phyloP scores from a whole-genome alignment of 305 asterid species.

The Fraxinus albicans region DNA sequence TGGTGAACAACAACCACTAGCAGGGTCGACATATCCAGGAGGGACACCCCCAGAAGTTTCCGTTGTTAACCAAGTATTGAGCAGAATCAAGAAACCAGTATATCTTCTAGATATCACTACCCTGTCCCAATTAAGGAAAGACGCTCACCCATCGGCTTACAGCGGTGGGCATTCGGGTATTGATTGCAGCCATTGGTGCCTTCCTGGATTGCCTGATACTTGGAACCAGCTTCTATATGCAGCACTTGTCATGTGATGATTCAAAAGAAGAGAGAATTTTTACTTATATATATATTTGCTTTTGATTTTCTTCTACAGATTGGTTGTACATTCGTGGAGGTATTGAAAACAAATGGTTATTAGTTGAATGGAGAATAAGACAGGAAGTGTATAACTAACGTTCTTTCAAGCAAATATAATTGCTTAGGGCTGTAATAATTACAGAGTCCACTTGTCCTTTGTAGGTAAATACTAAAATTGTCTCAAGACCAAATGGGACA shows the following conservation, averaged over 20 bases:
- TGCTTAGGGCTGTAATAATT: background rate
- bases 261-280: background rate
- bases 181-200: conserved; percentile 86
- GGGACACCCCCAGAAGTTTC: conserved; percentile 49
- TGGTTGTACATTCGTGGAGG: conserved; percentile 25
- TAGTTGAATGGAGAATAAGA: conserved; percentile 32
- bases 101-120: conserved; percentile 59
- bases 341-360: background rate
- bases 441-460: background rate
- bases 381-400: conserved; percentile 28
- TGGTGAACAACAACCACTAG: conserved; percentile 53
- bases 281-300: conserved; percentile 18
- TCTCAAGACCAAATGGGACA: background rate
- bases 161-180: conserved; percentile 49
- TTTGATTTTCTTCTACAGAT: conserved; percentile 25
- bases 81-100: conserved; percentile 45
- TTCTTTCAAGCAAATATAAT: background rate
- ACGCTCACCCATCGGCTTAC: conserved; percentile 69
- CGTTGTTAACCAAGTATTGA: conserved; percentile 49
- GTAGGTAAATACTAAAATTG: background rate
- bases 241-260: conserved; percentile 49
- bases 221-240: conserved; percentile 78
- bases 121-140: conserved; percentile 66
- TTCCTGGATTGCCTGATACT: conserved; percentile 76
- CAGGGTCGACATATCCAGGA: conserved; percentile 59